Evolutionary conservation across 495 filamentous ascomycete genomes (phyloP).

Genomic region (Neurospora sp.): DNA sequence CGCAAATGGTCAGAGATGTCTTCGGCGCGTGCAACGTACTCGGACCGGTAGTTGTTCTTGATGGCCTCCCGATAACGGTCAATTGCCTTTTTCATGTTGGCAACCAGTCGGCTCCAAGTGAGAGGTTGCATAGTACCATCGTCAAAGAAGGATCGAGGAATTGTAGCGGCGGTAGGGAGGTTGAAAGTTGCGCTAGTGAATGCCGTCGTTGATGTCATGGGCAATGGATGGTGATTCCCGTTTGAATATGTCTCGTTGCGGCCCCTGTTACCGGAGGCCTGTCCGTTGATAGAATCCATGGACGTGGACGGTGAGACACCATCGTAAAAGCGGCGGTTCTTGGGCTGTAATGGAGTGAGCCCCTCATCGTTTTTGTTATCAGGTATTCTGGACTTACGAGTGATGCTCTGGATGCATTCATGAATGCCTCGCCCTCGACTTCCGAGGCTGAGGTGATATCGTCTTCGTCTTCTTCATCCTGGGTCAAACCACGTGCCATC

Average conservation of each 20-base stretch:
- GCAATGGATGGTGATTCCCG: slow-evolving; percentile 35
- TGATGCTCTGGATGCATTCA: slow-evolving; percentile 37
- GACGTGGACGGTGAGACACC: slow-evolving; percentile 83
- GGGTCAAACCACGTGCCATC: slow-evolving; percentile 72
- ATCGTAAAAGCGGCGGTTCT: slow-evolving; percentile 57
- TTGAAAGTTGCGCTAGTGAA: slow-evolving; percentile 52
- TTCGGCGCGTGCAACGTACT: slow-evolving; percentile 86
- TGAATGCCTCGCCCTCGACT: slow-evolving; percentile 51
- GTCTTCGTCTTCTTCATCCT: slow-evolving; percentile 78
- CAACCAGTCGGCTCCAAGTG: slow-evolving; percentile 79
- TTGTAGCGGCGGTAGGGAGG: slow-evolving; percentile 46
- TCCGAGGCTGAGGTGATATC: slow-evolving; percentile 75
- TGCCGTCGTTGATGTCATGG: slow-evolving; percentile 54
- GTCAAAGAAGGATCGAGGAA: slow-evolving; percentile 75
- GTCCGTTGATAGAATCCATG: slow-evolving; percentile 73
- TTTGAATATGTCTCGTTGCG: slow-evolving; percentile 39
- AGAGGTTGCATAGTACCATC: slow-evolving; percentile 63
- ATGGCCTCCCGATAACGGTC: slow-evolving; percentile 82
- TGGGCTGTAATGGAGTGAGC: slow-evolving; percentile 24
- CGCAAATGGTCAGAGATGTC: slow-evolving; percentile 96
- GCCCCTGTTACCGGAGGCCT: slow-evolving; percentile 36
- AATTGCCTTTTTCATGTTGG: slow-evolving; percentile 82
- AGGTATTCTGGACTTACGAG: slow-evolving; percentile 30
- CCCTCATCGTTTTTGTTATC: neutral
- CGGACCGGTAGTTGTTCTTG: slow-evolving; percentile 64